phyloP scores from a whole-genome alignment of 352 stramenopile species.

The Sclerospora graminicola region DNA sequence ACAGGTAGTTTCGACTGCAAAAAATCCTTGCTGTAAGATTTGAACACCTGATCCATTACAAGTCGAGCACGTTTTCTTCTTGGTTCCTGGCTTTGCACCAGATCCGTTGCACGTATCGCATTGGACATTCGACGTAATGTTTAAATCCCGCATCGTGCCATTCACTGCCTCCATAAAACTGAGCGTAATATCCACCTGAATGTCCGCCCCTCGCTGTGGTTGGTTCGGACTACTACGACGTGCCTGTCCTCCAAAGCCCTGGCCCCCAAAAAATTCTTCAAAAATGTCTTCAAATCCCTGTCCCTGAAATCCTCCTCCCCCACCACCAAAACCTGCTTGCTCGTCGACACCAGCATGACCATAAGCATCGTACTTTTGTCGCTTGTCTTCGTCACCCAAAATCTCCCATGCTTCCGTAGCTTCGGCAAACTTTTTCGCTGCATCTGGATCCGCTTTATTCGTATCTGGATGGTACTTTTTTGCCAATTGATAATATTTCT shows the following conservation, averaged over 20 bases:
- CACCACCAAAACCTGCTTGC: slow-evolving; percentile 62
- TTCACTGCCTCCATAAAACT: slow-evolving; percentile 94
- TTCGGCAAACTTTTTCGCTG: slow-evolving; percentile 89
- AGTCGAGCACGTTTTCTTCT: slow-evolving; percentile 62
- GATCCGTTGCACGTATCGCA: slow-evolving; percentile 74
- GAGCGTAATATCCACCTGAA: slow-evolving; percentile 91
- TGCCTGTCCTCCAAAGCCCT: slow-evolving; percentile 58
- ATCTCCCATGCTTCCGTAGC: slow-evolving; percentile 91
- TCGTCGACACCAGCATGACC: slow-evolving; percentile 91
- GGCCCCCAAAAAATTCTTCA: slow-evolving; percentile 72
- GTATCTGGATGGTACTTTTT: slow-evolving; percentile 98
- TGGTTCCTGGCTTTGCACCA: slow-evolving; percentile 76
- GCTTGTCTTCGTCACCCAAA: slow-evolving; percentile 88
- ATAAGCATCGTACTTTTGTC: slow-evolving; percentile 90
- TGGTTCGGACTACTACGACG: slow-evolving; percentile 57
- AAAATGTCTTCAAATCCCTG: slow-evolving; percentile 88
- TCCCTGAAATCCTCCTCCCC: slow-evolving; percentile 49
- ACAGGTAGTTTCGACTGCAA: slow-evolving; percentile 82
- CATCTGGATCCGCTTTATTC: slow-evolving; percentile 90
- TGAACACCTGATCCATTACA: slow-evolving; percentile 82
- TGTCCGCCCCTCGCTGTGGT: slow-evolving; percentile 84
- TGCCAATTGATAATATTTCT: slow-evolving; percentile 94
- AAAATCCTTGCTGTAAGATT: slow-evolving; percentile 84
- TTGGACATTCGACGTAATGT: slow-evolving; percentile 65
- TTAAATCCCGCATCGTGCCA: slow-evolving; percentile 83